phyloP scores from a whole-genome alignment of 2,329 filamentous ascomycete genomes.

The Diatrype stigma region DNA sequence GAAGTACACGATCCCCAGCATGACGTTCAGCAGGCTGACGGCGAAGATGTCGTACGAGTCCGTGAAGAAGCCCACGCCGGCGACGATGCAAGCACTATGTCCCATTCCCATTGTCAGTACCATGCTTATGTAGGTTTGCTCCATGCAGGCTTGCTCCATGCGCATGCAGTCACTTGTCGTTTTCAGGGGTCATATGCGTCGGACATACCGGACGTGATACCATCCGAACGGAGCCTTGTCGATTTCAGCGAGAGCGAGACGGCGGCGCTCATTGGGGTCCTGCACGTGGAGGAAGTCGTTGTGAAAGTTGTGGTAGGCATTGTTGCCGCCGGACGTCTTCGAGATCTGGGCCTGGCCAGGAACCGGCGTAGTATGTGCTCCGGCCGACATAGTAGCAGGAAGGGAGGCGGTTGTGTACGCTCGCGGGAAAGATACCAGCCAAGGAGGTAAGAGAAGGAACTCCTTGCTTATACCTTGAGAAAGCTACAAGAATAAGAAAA shows the following conservation, averaged over 20 bases:
- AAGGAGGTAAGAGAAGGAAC: too few species aligned
- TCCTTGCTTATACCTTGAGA: too few species aligned
- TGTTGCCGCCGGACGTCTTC: slow-evolving; percentile 61
- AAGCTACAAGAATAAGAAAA: not conserved
- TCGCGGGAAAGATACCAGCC: too few species aligned
- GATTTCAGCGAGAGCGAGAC: slow-evolving; percentile 75
- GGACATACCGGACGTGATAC: slow-evolving; percentile 65
- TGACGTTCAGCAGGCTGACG: slow-evolving; percentile 66
- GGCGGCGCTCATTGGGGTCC: slow-evolving; percentile 73
- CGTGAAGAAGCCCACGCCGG: slow-evolving; percentile 85
- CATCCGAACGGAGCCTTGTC: slow-evolving; percentile 80
- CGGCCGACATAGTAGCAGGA: slow-evolving; percentile 17
- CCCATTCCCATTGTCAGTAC: slow-evolving; percentile 9
- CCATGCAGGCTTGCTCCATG: not conserved
- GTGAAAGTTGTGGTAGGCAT: slow-evolving; percentile 73
- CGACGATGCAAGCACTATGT: slow-evolving; percentile 68
- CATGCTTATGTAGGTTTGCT: too few species aligned
- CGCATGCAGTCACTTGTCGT: not conserved
- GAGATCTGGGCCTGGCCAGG: slow-evolving; percentile 10
- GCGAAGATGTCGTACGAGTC: slow-evolving; percentile 83
- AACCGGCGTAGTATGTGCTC: slow-evolving; percentile 5
- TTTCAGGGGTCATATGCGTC: not conserved
- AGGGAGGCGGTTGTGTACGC: not conserved
- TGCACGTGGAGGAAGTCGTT: slow-evolving; percentile 63
- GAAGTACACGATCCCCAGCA: slow-evolving; percentile 78